A percentile compares a stretch with the other conserved stretches of the same genome.
Conservation (phyloP, 2,329 filamentous ascomycete species). For the Diaporthe sp. region DNA sequence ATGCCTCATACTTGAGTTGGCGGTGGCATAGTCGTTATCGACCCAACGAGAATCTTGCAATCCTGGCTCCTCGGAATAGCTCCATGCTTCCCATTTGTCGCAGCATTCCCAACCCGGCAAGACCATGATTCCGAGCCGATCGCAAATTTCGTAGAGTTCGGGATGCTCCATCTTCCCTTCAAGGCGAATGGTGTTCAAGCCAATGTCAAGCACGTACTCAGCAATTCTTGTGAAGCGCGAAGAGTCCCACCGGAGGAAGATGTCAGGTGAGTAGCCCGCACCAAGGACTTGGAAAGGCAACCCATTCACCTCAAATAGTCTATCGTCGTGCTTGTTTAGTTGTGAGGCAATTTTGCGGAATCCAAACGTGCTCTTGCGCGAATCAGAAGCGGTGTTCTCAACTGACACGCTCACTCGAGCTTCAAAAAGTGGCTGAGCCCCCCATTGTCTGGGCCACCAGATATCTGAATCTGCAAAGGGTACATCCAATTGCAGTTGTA, state of each 20-base stretch:
- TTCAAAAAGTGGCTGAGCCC: slow-evolving; percentile 55
- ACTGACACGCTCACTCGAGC: slow-evolving; percentile 46
- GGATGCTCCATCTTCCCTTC: slow-evolving; percentile 76
- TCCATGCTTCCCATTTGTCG: slow-evolving; percentile 76
- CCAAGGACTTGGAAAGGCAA: slow-evolving; percentile 71
- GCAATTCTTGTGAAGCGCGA: slow-evolving; percentile 62
- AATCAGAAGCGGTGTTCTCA: slow-evolving; percentile 49
- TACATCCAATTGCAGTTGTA: neutral
- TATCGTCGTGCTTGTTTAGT: slow-evolving; percentile 66
- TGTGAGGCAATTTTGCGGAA: slow-evolving; percentile 66
- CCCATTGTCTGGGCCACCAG: slow-evolving; percentile 75
- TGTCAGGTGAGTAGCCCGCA: slow-evolving; percentile 70
- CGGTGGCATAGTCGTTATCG: slow-evolving; percentile 66
- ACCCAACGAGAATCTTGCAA: slow-evolving; percentile 56
- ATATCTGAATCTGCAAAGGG: slow-evolving; percentile 49
- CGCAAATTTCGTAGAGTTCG: slow-evolving; percentile 69
- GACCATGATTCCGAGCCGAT: slow-evolving; percentile 71
- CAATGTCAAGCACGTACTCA: slow-evolving; percentile 69
- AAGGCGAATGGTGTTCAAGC: slow-evolving; percentile 72
- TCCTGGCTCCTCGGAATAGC: slow-evolving; percentile 64
- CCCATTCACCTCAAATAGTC: slow-evolving; percentile 67
- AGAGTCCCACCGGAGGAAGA: slow-evolving; percentile 70
- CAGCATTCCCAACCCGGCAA: slow-evolving; percentile 76
- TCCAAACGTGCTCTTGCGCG: slow-evolving; percentile 57
- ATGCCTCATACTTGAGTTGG: slow-evolving; percentile 67